Conservation (phyloP, 106 monocot genomes). For the Dioscorea dumetorum region DNA sequence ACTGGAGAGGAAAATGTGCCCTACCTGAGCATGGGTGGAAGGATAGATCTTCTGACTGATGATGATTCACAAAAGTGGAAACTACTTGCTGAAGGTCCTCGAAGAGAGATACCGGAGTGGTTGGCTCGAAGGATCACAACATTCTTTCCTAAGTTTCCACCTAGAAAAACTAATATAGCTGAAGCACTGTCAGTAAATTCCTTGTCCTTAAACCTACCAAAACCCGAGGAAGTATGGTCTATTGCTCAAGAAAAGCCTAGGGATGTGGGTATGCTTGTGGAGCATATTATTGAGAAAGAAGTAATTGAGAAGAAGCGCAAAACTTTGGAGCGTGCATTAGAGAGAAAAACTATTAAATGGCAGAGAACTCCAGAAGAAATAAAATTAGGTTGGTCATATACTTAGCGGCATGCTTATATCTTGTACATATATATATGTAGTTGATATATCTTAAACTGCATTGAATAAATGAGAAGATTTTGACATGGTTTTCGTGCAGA, state of each 20-base stretch:
- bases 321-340: slow-evolving; percentile 27
- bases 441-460: too few relatives aligned
- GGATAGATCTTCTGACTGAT: slow-evolving; percentile 22
- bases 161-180: slow-evolving; percentile 20
- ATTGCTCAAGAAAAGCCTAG: slow-evolving; percentile 31
- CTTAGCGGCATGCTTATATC: background rate
- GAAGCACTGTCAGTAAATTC: slow-evolving; percentile 17
- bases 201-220: slow-evolving; percentile 19
- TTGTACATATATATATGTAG: too few relatives aligned
- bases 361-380: slow-evolving; percentile 18
- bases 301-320: slow-evolving; percentile 29
- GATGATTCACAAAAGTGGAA: slow-evolving; percentile 34
- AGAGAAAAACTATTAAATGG: slow-evolving; percentile 32
- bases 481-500: slow-evolving; percentile 18
- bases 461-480: too few relatives aligned
- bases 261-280: slow-evolving; percentile 21
- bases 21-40: slow-evolving; percentile 22
- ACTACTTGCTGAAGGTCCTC: slow-evolving; percentile 32
- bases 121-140: slow-evolving; percentile 25
- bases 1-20: slow-evolving; percentile 3
- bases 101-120: slow-evolving; percentile 34
- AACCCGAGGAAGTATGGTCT: slow-evolving; percentile 32
- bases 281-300: slow-evolving; percentile 27
- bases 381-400: slow-evolving; percentile 15
- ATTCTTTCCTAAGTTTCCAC: slow-evolving; percentile 32